Evolutionary conservation across 2,329 filamentous ascomycete genomes (phyloP), one percentile per base, ranked within the genome.

Genomic region (Alternaria burnsii): DNA sequence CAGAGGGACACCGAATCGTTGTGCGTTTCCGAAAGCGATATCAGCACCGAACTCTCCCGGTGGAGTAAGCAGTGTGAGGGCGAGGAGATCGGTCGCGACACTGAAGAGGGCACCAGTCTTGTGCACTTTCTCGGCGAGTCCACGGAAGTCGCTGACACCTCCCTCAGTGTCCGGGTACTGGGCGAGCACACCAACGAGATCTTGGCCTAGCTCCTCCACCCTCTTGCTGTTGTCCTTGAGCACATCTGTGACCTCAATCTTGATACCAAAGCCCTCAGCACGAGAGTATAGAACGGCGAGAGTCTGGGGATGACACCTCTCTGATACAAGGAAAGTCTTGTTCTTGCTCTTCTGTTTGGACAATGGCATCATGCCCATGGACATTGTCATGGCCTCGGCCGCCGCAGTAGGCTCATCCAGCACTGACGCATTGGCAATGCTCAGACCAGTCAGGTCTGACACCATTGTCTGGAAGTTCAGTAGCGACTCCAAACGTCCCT

Each of bases 381-480:
- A 94, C 78, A 98, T 86, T 14, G 93, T 97, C 94, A 98, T 95
- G 66, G 94, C 94, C 82, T 98, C 94, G 28, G 94, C 92, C 14
- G 93, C 94, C 12, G 94, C 94, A 1, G 94, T 97, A 22, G 91
- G 89, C 81, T 97, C 94, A 71, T 97, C 94, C 42, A 97, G 83
- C 50, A 97, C 85, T 44, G 93, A 97, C 41, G 94, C 93, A 82
- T 98, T 97, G 62, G 94, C 88, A 66, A 97, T 93, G 22, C 92
- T 88, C 30, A 98, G 85, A 1, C 88, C 93, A 0, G 94, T 97
- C 66, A 98, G 83, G 76, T 97, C 94, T 2, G 89, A 89, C 9
- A 97, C 90, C 83, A 98, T 85, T 18, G 94, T 98, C 83, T 98
- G 94, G 82, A 93, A 98, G 84, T 98, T 98, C 65, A 98, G 84